Base-by-base conservation (phyloP, 768 basidiomycete species). In the Mycena belliarum region DNA sequence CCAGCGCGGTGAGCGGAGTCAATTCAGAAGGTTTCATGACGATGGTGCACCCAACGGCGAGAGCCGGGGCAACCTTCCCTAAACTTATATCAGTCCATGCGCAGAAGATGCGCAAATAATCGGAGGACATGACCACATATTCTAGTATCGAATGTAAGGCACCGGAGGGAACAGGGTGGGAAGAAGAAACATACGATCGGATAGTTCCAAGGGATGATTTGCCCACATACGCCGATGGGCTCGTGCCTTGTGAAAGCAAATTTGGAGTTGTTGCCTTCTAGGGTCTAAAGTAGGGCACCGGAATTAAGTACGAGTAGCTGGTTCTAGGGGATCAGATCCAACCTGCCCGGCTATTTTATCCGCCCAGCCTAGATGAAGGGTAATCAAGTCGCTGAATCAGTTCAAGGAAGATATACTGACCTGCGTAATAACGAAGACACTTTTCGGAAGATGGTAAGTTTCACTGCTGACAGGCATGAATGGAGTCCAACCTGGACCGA, bases 181-280 rank as follows among this genome's bases (percentile, higher is more conserved):
- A n/a, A 12, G 24, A 42, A 12, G 7, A 32, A 16, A 32, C 58
- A 8, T 48, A 63, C 84, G 70, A 93, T 93, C 9, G 90, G 93
- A 65, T 92, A 96, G 69, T 95, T 96, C 93, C 93, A 95, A 8
- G 93, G 93, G 64, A 94, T 93, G 65, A 93, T 95, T 72, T 97
- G 95, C 3, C 89, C 94, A 68, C 91, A 93, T 28, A 95, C 94
- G n/a, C 95, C 94, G 61, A 96, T 87, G 20, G 61, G 49, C 28
- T 55, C 55, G 32, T 52, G 41, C 49, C 84, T 83, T 9, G 93
- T 95, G 73, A 91, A 94, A 6, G 89, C 91, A 52, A 91, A 74
- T 73, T 96, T 97, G 47, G 75, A 77, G 68, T 84, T 85, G 70
- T 88, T 88, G 67, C 93, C 79, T 70, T 94, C 92, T 62, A 95